Evolutionary conservation across 257 asterid species (phyloP).

Genomic region (Solanum dulcamara): DNA sequence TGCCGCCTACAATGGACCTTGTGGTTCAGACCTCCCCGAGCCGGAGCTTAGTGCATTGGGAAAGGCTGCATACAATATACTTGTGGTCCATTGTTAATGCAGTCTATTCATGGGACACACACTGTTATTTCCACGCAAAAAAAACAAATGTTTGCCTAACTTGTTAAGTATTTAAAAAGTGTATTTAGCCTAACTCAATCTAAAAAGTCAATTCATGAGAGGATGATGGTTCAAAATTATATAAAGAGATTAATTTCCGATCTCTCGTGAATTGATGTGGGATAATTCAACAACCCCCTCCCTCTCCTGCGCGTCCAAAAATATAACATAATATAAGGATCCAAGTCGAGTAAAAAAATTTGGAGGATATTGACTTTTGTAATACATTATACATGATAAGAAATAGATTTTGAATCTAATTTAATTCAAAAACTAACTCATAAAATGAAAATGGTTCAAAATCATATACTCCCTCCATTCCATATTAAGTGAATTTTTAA

Average conservation of each 20-base stretch:
- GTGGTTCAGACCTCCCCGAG: too few relatives aligned
- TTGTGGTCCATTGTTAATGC: too few relatives aligned
- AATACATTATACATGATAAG: background rate
- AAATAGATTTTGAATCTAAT: background rate
- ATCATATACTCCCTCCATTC: too few relatives aligned
- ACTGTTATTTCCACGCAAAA: background rate
- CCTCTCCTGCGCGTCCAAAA: background rate
- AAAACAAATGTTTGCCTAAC: background rate
- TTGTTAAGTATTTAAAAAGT: background rate
- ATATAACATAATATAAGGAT: background rate
- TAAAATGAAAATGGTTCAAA: background rate
- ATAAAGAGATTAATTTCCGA: background rate
- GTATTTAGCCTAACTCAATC: background rate
- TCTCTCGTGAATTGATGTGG: background rate
- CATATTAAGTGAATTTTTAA: too few relatives aligned
- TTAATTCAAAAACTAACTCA: background rate
- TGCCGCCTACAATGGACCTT: too few relatives aligned
- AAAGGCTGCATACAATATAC: too few relatives aligned
- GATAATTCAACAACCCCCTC: background rate
- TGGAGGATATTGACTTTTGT: too few relatives aligned
- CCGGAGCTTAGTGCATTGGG: too few relatives aligned
- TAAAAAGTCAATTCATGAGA: background rate
- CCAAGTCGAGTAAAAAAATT: background rate
- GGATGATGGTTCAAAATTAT: background rate
- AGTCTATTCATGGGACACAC: background rate